Evolutionary conservation across 1,284 basidiomycete genomes (phyloP), one percentile per base, ranked within the genome.

Genomic region (Cryptococcus sp.): DNA sequence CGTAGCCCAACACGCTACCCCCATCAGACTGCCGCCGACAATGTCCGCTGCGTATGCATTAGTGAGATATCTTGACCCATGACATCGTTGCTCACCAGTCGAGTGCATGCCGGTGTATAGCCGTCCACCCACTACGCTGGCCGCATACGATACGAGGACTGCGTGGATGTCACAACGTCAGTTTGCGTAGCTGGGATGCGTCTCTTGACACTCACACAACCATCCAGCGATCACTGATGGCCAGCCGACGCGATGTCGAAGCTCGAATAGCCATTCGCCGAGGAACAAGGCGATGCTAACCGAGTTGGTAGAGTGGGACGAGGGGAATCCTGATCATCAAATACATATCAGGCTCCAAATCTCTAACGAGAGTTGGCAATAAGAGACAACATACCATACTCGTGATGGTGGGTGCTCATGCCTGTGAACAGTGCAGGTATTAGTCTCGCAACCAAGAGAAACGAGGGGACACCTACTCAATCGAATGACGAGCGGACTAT

Each of bases 41-140:
- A 90, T 88, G 72, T 95, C 91, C 10, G 86, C 85, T 78, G 61
- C 3, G 13, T 16, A 2, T 16, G 23, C n/a, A 47, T 35, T n/a
- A 43, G 38, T 40, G 39, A 10, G 17, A 5, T 19, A 15, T 19
- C 19, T 1, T 2, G 0, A 15, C 1, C 7, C 6, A 41, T n/a
- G 25, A 17, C 38, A 8, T 8, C 47, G 40, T 13, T 3, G 63
- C 72, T 55, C 40, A 78, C 77, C 69, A 10, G 61, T 68, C 5
- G 88, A 89, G 78, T 94, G 91, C 91, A 95, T 93, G 23, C 87
- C 92, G 15, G 88, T 90, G 80, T 98, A 97, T 3, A 97, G 78
- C 7, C 95, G 83, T 0, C 94, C 93, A 63, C 89, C 91, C 5
- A 93, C 89, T 60, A 98, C 90, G 23, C 88, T 89, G 66, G 85